Evolutionary conservation across 192 early-diverging fungal species (phyloP).

Genomic region (Oehlia diaphana): DNA sequence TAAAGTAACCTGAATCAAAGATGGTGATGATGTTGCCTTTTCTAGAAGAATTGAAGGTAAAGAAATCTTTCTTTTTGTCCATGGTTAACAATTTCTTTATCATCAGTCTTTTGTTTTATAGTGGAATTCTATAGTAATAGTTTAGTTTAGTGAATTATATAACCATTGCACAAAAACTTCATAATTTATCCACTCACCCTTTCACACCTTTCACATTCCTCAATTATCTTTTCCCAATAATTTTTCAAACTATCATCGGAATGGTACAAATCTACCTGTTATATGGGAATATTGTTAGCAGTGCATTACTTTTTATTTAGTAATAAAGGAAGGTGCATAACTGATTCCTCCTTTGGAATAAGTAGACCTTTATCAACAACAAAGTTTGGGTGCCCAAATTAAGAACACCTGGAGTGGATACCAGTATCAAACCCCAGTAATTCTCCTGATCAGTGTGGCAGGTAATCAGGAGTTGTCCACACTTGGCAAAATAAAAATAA

Average conservation of each 20-base stretch:
- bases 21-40: no score
- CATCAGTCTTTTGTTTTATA: not conserved
- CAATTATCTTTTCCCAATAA: not conserved
- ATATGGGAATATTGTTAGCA: not conserved
- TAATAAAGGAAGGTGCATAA: not conserved
- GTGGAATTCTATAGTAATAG: not conserved
- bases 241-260: not conserved
- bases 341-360: no score
- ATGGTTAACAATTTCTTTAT: not conserved
- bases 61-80: not conserved
- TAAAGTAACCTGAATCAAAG: not conserved
- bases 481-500: not conserved
- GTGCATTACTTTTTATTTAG: not conserved
- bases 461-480: not conserved
- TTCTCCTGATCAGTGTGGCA: not conserved
- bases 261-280: not conserved
- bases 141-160: not conserved
- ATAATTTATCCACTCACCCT: slow-evolving; percentile 5
- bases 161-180: slow-evolving; percentile 1
- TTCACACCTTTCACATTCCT: not conserved
- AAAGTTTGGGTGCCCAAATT: not conserved
- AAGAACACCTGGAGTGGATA: not conserved
- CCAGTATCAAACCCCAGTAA: not conserved
- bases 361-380: not conserved
- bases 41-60: no score